These are phyloP conservation scores for Volutella citrinella DNA, from an alignment of 2,329 filamentous ascomycete genomes.

Conservation along the genomic window DNA sequence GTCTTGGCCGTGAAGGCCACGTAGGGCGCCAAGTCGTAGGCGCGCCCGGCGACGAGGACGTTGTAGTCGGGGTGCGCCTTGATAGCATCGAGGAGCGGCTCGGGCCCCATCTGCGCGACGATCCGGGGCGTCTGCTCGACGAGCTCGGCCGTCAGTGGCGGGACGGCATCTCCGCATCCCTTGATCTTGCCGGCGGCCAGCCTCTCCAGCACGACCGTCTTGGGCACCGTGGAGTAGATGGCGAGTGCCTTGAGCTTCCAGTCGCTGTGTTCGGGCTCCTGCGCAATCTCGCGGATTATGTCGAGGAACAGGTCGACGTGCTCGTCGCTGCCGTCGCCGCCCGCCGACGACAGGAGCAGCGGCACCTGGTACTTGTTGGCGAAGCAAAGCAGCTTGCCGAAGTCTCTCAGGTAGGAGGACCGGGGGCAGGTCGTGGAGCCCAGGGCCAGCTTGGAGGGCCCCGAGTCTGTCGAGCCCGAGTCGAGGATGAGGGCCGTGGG, in stretches of 20 bases:
- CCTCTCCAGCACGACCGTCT: too few species aligned
- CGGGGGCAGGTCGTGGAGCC: slow-evolving; percentile 38
- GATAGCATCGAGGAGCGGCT: slow-evolving; percentile 3
- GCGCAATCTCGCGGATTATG: slow-evolving; percentile 2
- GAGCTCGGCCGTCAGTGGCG: too few species aligned
- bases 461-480: slow-evolving; percentile 34
- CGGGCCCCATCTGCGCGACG: slow-evolving; percentile 4
- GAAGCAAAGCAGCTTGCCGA: slow-evolving; percentile 35
- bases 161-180: too few species aligned
- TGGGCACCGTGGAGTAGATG: slow-evolving; percentile 1
- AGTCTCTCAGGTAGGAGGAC: slow-evolving; percentile 39
- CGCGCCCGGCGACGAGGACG: slow-evolving; percentile 1
- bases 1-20: not conserved
- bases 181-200: slow-evolving; percentile 1
- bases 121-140: too few species aligned
- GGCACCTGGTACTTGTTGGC: slow-evolving; percentile 32
- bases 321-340: slow-evolving; percentile 39
- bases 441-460: slow-evolving; percentile 39
- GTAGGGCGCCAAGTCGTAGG: not conserved
- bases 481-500: slow-evolving; percentile 35
- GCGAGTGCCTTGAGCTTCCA: not conserved
- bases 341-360: slow-evolving; percentile 42
- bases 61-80: not conserved
- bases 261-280: not conserved
- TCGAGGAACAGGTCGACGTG: slow-evolving; percentile 4